A percentile compares a stretch with the other conserved stretches of the same genome.
Evolutionary conservation across 2,329 filamentous ascomycete genomes (phyloP).

Genomic region (Chaetomiaceae sp.): DNA sequence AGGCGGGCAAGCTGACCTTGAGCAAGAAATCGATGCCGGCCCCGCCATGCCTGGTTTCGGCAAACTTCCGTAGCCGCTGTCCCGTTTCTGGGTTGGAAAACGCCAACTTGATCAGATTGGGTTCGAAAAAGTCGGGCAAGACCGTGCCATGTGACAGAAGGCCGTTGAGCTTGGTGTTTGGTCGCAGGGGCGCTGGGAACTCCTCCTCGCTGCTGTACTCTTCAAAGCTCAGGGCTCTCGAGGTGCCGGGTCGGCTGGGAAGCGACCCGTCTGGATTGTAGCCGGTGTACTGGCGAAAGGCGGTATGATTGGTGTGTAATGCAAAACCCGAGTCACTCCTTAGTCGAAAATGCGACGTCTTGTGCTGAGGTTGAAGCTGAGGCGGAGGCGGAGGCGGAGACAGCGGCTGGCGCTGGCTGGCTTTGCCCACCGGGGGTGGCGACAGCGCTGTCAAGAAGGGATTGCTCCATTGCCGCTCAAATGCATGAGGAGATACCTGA

Average conservation of each 20-base stretch:
- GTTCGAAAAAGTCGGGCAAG: conserved; percentile 43
- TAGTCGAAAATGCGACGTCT: conserved; percentile 25
- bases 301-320: conserved; percentile 38
- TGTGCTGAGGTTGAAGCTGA: conserved; percentile 15
- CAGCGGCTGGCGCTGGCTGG: conserved; percentile 11
- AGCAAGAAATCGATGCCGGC: conserved; percentile 46
- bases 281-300: conserved; percentile 41
- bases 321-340: conserved; percentile 43
- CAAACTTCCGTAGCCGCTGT: conserved; percentile 43
- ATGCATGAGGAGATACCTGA: conserved; percentile 9
- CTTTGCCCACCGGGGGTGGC: conserved; percentile 23
- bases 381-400: conserved; percentile 7
- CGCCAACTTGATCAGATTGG: conserved; percentile 44
- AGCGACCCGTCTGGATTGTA: conserved; percentile 37
- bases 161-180: conserved; percentile 2
- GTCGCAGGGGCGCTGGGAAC: conserved; percentile 5
- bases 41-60: conserved; percentile 39
- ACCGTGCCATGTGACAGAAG: conserved; percentile 9
- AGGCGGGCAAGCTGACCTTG: conserved; percentile 31
- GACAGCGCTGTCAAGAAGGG: conserved; percentile 20
- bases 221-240: conserved; percentile 8
- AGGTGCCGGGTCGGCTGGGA: conserved; percentile 17
- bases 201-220: conserved; percentile 19
- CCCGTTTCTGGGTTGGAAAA: conserved; percentile 43
- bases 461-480: conserved; percentile 11